A percentile compares a stretch with the other conserved stretches of the same genome.
phyloP scores from a whole-genome alignment of 176 grass and related monocot genomes.

The Carex myosuroides region DNA sequence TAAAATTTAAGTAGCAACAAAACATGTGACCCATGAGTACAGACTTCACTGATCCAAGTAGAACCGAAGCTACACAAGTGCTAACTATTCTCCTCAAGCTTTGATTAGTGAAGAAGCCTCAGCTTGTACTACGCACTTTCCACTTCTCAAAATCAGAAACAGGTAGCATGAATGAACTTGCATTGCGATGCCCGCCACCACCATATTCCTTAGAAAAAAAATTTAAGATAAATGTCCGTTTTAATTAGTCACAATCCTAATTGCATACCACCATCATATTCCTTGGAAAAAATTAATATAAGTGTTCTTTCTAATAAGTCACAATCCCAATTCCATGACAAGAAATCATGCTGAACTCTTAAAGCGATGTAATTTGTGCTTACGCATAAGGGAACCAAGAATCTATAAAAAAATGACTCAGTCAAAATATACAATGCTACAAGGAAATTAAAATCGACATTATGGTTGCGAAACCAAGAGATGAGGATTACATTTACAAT shows the following conservation, averaged over 20 bases:
- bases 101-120: not conserved
- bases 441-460: not conserved
- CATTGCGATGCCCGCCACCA: constrained; percentile 72
- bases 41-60: not conserved
- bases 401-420: not conserved
- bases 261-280: constrained; percentile 65
- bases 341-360: not conserved
- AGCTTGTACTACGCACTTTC: constrained; percentile 33
- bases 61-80: not conserved
- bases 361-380: not conserved
- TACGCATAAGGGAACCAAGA: not conserved
- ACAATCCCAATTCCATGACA: not conserved
- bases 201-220: constrained; percentile 57
- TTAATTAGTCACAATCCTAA: not conserved
- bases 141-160: constrained; percentile 64
- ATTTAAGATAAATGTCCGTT: not conserved
- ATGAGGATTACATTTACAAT: not conserved
- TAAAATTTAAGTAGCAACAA: too few relatives aligned
- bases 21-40: not conserved
- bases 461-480: not conserved
- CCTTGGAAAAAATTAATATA: constrained; percentile 31
- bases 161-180: constrained; percentile 74
- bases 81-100: not conserved
- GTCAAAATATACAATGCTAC: not conserved
- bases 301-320: not conserved